Evolutionary conservation across 768 basidiomycete genomes (phyloP), one percentile per base, ranked within the genome.

Genomic region (Leccinum fibrillosum): DNA sequence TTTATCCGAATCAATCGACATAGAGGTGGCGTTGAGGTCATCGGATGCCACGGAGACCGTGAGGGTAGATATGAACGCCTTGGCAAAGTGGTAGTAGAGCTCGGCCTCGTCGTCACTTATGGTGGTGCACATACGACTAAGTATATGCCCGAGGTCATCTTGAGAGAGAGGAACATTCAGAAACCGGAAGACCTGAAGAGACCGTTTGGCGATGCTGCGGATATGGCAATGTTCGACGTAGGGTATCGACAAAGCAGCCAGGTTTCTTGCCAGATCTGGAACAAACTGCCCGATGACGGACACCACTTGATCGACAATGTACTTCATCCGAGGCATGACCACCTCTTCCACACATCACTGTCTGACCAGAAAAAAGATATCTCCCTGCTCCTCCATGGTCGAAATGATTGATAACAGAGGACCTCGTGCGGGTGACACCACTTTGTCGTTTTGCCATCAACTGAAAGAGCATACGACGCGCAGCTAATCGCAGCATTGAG

Each of bases 141-240:
- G 80, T 23, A 95, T 78, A 50, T 88, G 81, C 1, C 90, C 89
- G 17, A 97, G 78, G 71, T 91, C 88, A 9, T 79, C 74, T 56
- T 86, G 82, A 53, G 84, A 86, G 47, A 92, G 80, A 26, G 81
- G 77, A 0, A 92, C 89, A 67, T 85, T 82, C 21, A 97, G 76
- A 1, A 89, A 84, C 37, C 92, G 86, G 74, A 92, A 94, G n/a
- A 94, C 78, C 69, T 97, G 94, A 58, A 97, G 77, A 10, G 94
- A 95, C 34, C 94, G 83, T 74, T 90, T 92, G 3, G 95, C 93
- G n/a, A 86, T 85, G 39, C 86, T 85, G 49, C 92, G 85, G 60
- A 93, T 92, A 15, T 91, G 89, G 66, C 93, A 96, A 2, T 87
- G 80, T 12, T 92, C 94, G 4, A 92, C 89, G 87, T 95, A 97